Conservation (phyloP, 352 stramenopile species). For the Phytophthora colocasiae region DNA sequence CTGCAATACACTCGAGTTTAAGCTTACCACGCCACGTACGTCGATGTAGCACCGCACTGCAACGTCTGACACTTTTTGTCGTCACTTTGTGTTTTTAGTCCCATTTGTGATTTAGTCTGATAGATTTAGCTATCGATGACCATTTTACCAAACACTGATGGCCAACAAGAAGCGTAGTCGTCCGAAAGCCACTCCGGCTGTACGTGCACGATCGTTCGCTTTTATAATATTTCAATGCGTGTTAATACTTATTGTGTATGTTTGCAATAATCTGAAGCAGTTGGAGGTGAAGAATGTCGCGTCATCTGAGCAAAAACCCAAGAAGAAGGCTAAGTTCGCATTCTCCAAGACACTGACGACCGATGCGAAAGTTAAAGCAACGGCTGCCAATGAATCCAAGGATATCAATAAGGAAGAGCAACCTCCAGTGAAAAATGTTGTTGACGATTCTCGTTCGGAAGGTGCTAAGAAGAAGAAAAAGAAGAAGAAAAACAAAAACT, state of each 20-base stretch:
- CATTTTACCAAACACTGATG: slow-evolving; percentile 25
- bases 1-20: slow-evolving; percentile 36
- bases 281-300: slow-evolving; percentile 7
- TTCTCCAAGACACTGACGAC: slow-evolving; percentile 29
- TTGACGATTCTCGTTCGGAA: not conserved
- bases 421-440: not conserved
- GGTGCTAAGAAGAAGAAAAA: slow-evolving; percentile 61
- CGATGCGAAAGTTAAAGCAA: slow-evolving; percentile 18
- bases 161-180: slow-evolving; percentile 40
- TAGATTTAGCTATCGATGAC: too few species aligned
- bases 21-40: slow-evolving; percentile 25
- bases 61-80: slow-evolving; percentile 19
- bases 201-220: slow-evolving; percentile 12
- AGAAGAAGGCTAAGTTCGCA: slow-evolving; percentile 33
- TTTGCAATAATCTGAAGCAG: slow-evolving; percentile 10
- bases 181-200: slow-evolving; percentile 12
- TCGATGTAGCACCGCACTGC: slow-evolving; percentile 9
- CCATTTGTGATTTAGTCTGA: not conserved
- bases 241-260: slow-evolving; percentile 12
- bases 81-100: slow-evolving; percentile 12
- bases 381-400: slow-evolving; percentile 4
- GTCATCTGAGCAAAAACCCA: slow-evolving; percentile 22
- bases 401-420: slow-evolving; percentile 1
- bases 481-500: slow-evolving; percentile 56
- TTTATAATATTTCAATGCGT: slow-evolving; percentile 2